These are phyloP conservation scores for Lactifluus rugatus DNA, from an alignment of 768 basidiomycete genomes.

Conservation along the genomic window DNA sequence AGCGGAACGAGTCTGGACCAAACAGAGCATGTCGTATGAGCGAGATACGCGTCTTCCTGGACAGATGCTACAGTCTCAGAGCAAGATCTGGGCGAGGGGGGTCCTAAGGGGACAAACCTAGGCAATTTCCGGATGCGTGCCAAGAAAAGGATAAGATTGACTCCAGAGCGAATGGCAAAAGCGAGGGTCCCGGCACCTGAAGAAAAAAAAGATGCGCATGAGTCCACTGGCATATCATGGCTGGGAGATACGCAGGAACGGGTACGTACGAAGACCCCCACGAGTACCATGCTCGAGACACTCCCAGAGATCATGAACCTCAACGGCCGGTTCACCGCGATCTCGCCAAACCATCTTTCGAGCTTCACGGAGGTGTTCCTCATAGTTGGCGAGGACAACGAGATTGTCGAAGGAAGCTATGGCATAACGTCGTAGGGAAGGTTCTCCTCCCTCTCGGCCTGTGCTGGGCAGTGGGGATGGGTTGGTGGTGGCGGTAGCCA, in stretches of 20 bases:
- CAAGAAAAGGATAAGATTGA: constrained; percentile 71
- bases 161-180: constrained; percentile 69
- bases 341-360: constrained; percentile 78
- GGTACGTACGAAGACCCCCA: constrained; percentile 60
- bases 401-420: constrained; percentile 78
- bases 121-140: constrained; percentile 46
- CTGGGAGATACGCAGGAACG: neutral
- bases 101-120: neutral
- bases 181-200: constrained; percentile 75
- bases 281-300: constrained; percentile 61
- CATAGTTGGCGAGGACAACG: constrained; percentile 75
- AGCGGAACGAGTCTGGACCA: constrained; percentile 72
- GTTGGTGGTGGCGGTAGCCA: neutral
- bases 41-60: constrained; percentile 52
- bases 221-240: too few relatives aligned
- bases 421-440: constrained; percentile 45
- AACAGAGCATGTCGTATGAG: constrained; percentile 79
- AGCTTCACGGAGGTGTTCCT: constrained; percentile 62
- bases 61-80: neutral
- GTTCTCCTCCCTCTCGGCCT: constrained; percentile 16
- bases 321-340: constrained; percentile 63
- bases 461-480: neutral
- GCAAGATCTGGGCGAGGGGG: too few relatives aligned
- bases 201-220: too few relatives aligned
- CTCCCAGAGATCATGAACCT: constrained; percentile 51